Conservation (phyloP, 202 grass and related monocot species). For the Musa balbisiana region DNA sequence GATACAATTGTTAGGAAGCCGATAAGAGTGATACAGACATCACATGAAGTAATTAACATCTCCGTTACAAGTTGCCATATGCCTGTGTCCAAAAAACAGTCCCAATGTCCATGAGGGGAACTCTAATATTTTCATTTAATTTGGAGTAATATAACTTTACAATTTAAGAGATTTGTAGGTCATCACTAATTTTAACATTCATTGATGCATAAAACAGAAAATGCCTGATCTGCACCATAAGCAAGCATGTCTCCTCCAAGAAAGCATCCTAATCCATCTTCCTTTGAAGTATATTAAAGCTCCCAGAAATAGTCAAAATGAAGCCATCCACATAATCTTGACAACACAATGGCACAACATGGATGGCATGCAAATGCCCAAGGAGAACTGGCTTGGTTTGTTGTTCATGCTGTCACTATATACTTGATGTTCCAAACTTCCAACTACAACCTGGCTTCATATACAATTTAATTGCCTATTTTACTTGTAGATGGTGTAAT, state of each 20-base stretch:
- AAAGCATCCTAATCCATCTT: neutral
- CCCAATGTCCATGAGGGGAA: neutral
- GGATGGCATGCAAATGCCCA: no score
- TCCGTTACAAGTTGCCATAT: neutral
- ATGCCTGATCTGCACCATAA: neutral
- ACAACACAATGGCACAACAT: no score
- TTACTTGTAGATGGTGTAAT: slow-evolving; percentile 5
- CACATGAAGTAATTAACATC: neutral
- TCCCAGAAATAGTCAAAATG: no score
- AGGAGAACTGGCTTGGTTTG: no score
- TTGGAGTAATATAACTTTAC: neutral
- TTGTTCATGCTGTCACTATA: neutral
- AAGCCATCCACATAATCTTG: no score
- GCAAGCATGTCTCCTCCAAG: neutral
- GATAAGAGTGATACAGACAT: no score
- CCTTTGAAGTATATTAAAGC: neutral
- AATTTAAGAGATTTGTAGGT: neutral
- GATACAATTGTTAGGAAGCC: no score
- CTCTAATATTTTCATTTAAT: neutral
- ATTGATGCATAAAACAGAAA: no score
- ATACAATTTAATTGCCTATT: neutral
- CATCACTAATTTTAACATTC: neutral
- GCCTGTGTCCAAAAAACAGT: neutral
- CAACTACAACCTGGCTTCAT: neutral
- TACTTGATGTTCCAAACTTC: neutral